These are phyloP conservation scores for Furcasterigmium sp. DNA, from an alignment of 2,329 filamentous ascomycete genomes.

Conservation along the genomic window DNA sequence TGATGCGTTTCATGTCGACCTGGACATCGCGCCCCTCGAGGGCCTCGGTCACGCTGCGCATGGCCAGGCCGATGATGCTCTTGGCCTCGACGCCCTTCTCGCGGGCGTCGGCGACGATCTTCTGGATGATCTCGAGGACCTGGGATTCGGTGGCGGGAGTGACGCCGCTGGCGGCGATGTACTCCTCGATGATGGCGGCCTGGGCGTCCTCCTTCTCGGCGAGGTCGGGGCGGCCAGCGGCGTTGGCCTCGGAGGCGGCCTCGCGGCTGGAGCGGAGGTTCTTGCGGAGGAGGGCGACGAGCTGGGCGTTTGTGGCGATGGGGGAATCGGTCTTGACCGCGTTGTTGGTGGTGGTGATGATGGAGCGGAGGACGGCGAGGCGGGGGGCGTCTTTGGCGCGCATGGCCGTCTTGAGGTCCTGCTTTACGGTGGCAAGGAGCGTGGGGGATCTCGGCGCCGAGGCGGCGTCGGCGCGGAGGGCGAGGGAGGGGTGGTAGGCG, in stretches of 20 bases:
- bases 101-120: constrained; percentile 45
- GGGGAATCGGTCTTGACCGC: constrained; percentile 67
- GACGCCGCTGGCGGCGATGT: constrained; percentile 54
- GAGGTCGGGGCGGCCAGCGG: constrained; percentile 61
- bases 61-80: constrained; percentile 51
- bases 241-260: constrained; percentile 58
- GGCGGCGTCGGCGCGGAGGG: constrained; percentile 19
- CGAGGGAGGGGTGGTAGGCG: constrained; percentile 4
- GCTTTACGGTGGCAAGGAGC: constrained; percentile 48
- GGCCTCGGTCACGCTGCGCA: constrained; percentile 53
- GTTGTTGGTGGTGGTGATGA: constrained; percentile 68
- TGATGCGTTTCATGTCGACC: constrained; percentile 58
- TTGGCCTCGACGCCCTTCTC: constrained; percentile 38
- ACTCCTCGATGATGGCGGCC: constrained; percentile 59
- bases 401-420: constrained; percentile 63
- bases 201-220: constrained; percentile 66
- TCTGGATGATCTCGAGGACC: constrained; percentile 47
- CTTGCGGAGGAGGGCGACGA: constrained; percentile 64
- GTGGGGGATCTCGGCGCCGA: constrained; percentile 34
- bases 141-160: constrained; percentile 54
- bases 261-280: constrained; percentile 52
- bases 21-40: constrained; percentile 62
- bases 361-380: constrained; percentile 61
- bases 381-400: constrained; percentile 58
- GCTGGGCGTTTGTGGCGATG: constrained; percentile 64